Conservation (phyloP, 495 filamentous ascomycete genomes). For the Eremomyces bilateralis region DNA sequence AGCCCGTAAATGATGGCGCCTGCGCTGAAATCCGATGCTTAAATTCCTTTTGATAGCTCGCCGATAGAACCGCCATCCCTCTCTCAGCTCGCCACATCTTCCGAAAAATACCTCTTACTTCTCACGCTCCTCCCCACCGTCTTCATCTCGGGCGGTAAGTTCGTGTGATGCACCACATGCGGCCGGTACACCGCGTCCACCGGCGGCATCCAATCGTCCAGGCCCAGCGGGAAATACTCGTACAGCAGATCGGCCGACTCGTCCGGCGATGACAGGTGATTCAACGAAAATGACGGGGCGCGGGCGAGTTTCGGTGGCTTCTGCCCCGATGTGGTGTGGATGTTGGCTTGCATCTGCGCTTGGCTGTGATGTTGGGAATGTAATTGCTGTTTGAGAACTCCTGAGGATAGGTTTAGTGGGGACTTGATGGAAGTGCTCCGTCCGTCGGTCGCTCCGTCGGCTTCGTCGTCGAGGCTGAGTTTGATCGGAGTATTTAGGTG, state of each 20-base stretch:
- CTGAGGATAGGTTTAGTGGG: too few relatives aligned
- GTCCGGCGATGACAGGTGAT: slow-evolving; percentile 25
- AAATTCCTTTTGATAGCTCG: too few relatives aligned
- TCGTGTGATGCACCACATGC: slow-evolving; percentile 78
- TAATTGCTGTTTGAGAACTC: too few relatives aligned
- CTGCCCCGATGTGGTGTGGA: too few relatives aligned
- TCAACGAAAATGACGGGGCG: slow-evolving; percentile 24
- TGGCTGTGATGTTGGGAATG: too few relatives aligned
- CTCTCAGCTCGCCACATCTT: slow-evolving; percentile 30
- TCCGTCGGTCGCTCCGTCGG: too few relatives aligned
- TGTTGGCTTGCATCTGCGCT: too few relatives aligned
- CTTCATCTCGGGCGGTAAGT: slow-evolving; percentile 53
- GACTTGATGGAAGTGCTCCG: too few relatives aligned
- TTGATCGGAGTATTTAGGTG: slow-evolving; percentile 32
- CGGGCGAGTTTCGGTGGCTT: too few relatives aligned
- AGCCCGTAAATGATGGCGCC: too few relatives aligned
- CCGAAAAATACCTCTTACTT: slow-evolving; percentile 65
- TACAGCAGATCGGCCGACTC: slow-evolving; percentile 67
- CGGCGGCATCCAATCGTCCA: slow-evolving; percentile 83
- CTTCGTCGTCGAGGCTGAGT: slow-evolving; percentile 55
- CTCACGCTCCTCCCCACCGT: slow-evolving; percentile 44
- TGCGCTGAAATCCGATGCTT: too few relatives aligned
- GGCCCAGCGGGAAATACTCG: slow-evolving; percentile 73
- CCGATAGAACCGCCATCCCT: too few relatives aligned
- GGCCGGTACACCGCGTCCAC: slow-evolving; percentile 86